Base-by-base conservation (phyloP, 345 rosid species). In the Aquilaria sinensis region DNA sequence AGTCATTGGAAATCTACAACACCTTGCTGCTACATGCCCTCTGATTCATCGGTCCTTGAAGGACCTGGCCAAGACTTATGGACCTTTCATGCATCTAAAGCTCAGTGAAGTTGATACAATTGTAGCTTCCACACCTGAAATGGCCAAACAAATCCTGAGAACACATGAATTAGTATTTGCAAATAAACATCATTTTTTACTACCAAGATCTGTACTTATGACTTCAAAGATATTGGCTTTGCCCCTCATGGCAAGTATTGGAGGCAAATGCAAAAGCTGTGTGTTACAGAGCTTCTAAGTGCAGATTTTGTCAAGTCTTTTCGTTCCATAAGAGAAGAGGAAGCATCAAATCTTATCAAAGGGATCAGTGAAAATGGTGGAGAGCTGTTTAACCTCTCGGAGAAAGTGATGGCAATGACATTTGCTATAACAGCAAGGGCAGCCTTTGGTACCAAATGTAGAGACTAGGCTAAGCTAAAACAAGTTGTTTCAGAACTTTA, bases 271-370 rank as follows among this genome's bases (percentile, higher is more conserved):
- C 62, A 52, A 43, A 62, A 66, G 51, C 57, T 57, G 32, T 57
- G 75, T 4, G 62, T 53, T 1, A 12, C 62, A 64, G 32, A 50
- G 61, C 61, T 72, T 14, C 71, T 72, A 9, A 62, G 68, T 34
- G 10, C 64, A 5, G 52, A 30, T 23, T 58, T 51, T 46, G 65
- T 72, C 14, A 57, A 53, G 15, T 67, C 65, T 3, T 72, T 67
- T 56, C 33, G 58, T 23, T 37, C 51, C 2, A 47, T 62, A 6
- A 31, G 62, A 15, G 34, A 31, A 61, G 43, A 31, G 10, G 67
- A 37, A 31, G 37, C 12, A 3, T 51, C 16, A 0, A 51, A 50
- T 16, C 5, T 61, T 1, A 31, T 61, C 15, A 31, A 14, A 12
- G 5, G 30, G 8, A 49, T 61, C n/a, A 6, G 30, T 61, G 14